Conservation (phyloP, 2,329 filamentous ascomycete species). For the Botrytis galanthina region DNA sequence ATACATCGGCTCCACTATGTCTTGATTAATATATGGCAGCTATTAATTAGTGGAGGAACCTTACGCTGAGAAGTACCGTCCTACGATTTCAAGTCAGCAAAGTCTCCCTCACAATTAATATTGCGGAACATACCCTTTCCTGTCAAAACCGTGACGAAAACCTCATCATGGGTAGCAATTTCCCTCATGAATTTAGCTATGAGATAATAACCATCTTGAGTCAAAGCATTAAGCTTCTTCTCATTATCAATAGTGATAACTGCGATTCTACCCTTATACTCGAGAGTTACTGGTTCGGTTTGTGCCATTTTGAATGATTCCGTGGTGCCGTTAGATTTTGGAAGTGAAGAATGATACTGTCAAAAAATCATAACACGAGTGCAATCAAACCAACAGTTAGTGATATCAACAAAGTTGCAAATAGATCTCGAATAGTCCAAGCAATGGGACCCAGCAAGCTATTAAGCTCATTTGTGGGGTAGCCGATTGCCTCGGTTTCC, state of each 20-base stretch:
- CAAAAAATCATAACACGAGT: not conserved
- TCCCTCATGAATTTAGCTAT: slow-evolving; percentile 72
- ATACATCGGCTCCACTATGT: slow-evolving; percentile 74
- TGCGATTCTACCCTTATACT: slow-evolving; percentile 68
- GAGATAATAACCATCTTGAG: slow-evolving; percentile 70
- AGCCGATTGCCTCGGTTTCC: slow-evolving; percentile 3
- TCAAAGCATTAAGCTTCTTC: slow-evolving; percentile 84
- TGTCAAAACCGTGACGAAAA: slow-evolving; percentile 80
- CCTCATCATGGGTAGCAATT: slow-evolving; percentile 73
- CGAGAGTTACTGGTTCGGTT: slow-evolving; percentile 41
- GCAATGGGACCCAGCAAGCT: not conserved
- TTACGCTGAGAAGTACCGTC: slow-evolving; percentile 82
- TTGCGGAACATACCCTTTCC: slow-evolving; percentile 64
- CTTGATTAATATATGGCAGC: slow-evolving; percentile 22
- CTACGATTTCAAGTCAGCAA: slow-evolving; percentile 23
- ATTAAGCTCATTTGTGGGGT: slow-evolving; percentile 7
- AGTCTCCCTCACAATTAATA: slow-evolving; percentile 17
- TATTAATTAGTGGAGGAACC: slow-evolving; percentile 32
- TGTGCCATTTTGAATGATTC: slow-evolving; percentile 26
- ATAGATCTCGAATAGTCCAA: not conserved
- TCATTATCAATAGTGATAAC: slow-evolving; percentile 83
- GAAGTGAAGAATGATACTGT: not conserved
- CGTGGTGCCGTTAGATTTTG: not conserved
- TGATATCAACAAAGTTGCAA: not conserved
- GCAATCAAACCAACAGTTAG: too few relatives aligned